Percentiles rank a stretch among this genome's conserved stretches.
Conservation (phyloP, 139 green algal species). For the Volvox africanus region DNA sequence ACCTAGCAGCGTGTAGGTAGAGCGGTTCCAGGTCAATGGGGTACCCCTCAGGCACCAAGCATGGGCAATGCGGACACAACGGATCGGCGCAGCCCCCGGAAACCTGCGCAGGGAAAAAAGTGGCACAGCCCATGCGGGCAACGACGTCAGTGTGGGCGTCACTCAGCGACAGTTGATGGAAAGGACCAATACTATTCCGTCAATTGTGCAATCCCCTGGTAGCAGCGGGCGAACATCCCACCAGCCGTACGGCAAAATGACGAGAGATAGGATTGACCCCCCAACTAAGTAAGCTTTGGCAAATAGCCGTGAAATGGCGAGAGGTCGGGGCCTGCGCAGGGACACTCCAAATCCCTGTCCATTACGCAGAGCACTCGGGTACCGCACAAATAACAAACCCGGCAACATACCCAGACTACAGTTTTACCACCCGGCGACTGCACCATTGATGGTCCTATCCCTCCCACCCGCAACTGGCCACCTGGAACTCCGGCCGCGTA, state of each 20-base stretch:
- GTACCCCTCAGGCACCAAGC: conserved; percentile 63
- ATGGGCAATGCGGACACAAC: conserved; percentile 71
- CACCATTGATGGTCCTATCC: too few species aligned
- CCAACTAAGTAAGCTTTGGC: too few species aligned
- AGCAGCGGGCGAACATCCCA: too few species aligned
- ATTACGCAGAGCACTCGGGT: too few species aligned
- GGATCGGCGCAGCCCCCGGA: conserved; percentile 21
- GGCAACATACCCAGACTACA: too few species aligned
- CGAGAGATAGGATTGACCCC: not conserved
- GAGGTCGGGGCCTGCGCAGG: too few species aligned
- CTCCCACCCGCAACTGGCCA: not conserved
- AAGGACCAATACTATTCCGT: not conserved
- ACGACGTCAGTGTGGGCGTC: not conserved
- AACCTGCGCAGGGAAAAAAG: conserved; percentile 36
- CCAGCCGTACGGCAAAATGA: not conserved
- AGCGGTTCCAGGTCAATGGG: conserved; percentile 76
- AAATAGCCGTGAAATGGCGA: too few species aligned
- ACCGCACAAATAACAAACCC: too few species aligned
- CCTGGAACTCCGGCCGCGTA: conserved; percentile 43
- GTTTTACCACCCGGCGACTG: too few species aligned
- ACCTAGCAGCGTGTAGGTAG: conserved; percentile 84
- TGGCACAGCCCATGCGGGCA: not conserved
- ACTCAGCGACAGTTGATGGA: not conserved
- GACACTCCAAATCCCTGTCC: too few species aligned
- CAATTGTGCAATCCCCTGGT: too few species aligned